These are phyloP conservation scores for Hymenoscyphus salicellus DNA, from an alignment of 2,329 filamentous ascomycete genomes.

Conservation along the genomic window DNA sequence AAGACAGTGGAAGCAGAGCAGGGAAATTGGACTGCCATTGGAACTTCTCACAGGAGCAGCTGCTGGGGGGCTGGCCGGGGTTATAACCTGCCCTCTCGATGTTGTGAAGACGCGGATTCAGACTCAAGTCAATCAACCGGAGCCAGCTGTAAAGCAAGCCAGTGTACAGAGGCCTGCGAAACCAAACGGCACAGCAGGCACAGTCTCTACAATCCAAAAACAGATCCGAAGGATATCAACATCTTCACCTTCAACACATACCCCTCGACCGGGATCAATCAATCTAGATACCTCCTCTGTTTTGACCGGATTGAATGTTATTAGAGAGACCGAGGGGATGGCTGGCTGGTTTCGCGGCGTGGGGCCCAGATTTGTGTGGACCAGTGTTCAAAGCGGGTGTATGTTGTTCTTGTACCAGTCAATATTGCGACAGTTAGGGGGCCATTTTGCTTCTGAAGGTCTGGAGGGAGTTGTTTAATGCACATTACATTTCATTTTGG, in stretches of 20 bases:
- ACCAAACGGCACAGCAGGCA: conserved; percentile 31
- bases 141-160: conserved; percentile 27
- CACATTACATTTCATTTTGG: background rate
- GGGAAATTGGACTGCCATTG: conserved; percentile 79
- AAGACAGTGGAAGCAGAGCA: conserved; percentile 70
- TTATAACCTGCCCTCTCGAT: conserved; percentile 92
- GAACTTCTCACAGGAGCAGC: conserved; percentile 87
- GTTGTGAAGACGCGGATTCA: conserved; percentile 97
- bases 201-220: conserved; percentile 25
- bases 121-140: conserved; percentile 68
- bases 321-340: conserved; percentile 86
- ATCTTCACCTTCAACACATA: conserved; percentile 80
- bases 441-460: conserved; percentile 31
- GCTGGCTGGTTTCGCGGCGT: conserved; percentile 92
- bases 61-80: conserved; percentile 88
- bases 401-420: conserved; percentile 96
- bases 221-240: conserved; percentile 80
- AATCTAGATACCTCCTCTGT: conserved; percentile 88
- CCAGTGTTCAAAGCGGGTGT: conserved; percentile 91
- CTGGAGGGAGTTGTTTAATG: conserved; percentile 29
- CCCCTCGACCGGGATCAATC: conserved; percentile 73
- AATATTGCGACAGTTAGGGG: conserved; percentile 72
- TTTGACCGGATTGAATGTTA: conserved; percentile 75
- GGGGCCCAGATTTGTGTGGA: conserved; percentile 91
- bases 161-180: conserved; percentile 23